Evolutionary conservation across 345 rosid species (phyloP).

Genomic region (Salix koriyanagi): DNA sequence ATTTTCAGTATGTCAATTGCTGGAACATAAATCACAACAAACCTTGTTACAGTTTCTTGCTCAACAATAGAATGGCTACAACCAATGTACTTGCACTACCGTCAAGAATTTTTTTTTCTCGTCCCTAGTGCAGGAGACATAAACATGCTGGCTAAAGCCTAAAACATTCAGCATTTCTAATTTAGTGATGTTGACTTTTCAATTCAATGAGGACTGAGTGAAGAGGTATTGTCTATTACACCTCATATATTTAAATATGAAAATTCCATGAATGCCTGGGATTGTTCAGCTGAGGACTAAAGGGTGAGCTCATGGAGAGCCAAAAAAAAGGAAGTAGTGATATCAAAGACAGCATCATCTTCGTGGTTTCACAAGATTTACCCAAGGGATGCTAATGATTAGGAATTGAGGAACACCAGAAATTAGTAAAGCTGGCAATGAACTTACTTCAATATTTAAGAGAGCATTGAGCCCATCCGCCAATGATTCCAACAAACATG

Average conservation of each 20-base stretch:
- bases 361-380: not conserved
- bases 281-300: not conserved
- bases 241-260: not conserved
- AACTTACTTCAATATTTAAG: slow-evolving; percentile 87
- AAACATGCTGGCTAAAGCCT: not conserved
- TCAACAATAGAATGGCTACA: not conserved
- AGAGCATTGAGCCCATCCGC: slow-evolving; percentile 95
- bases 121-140: not conserved
- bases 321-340: not conserved
- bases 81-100: not conserved
- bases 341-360: not conserved
- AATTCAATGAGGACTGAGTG: not conserved
- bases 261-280: not conserved
- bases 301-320: not conserved
- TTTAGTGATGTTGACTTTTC: not conserved
- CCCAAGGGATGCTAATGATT: not conserved
- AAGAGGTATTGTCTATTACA: not conserved
- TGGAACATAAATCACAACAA: not conserved
- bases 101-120: not conserved
- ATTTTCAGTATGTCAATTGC: not conserved
- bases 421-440: slow-evolving; percentile 1
- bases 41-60: not conserved
- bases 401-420: slow-evolving; percentile 1
- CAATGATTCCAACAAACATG: slow-evolving; percentile 55
- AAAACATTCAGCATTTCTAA: not conserved